Conservation (phyloP, 495 filamentous ascomycete genomes). For the Aspergillus incahuasiensis region DNA sequence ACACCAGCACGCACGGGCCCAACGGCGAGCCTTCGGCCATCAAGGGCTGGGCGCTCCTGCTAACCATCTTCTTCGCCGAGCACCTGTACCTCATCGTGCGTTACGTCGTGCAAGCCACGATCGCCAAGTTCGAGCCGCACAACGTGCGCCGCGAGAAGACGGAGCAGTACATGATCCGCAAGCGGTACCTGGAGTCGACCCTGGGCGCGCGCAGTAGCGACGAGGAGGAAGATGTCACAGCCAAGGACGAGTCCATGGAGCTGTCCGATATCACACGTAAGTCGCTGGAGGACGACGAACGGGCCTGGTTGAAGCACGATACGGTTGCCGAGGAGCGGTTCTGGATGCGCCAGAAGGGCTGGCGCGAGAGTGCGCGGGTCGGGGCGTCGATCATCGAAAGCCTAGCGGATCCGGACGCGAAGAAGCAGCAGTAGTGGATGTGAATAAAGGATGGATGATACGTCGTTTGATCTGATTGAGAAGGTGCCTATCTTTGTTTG, state of each 20-base stretch:
- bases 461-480: not conserved
- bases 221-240: constrained; percentile 16
- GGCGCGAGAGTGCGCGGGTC: constrained; percentile 55
- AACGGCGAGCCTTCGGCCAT: constrained; percentile 58
- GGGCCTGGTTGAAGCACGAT: constrained; percentile 46
- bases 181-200: constrained; percentile 58
- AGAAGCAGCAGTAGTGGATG: constrained; percentile 53
- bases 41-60: constrained; percentile 72
- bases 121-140: constrained; percentile 78
- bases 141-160: constrained; percentile 76
- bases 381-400: constrained; percentile 54
- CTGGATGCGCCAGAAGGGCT: constrained; percentile 63
- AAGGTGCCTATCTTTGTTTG: not conserved
- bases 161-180: constrained; percentile 69
- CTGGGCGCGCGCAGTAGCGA: constrained; percentile 30
- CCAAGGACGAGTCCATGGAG: constrained; percentile 11
- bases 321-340: constrained; percentile 59
- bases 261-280: constrained; percentile 36
- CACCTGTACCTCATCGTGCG: constrained; percentile 76
- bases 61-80: constrained; percentile 83
- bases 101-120: constrained; percentile 60
- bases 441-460: not conserved
- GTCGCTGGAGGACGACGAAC: constrained; percentile 64
- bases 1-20: constrained; percentile 55
- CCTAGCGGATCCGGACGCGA: constrained; percentile 37